These are phyloP conservation scores for Hypoxylon sp. DNA, from an alignment of 2,329 filamentous ascomycete genomes.

Conservation along the genomic window DNA sequence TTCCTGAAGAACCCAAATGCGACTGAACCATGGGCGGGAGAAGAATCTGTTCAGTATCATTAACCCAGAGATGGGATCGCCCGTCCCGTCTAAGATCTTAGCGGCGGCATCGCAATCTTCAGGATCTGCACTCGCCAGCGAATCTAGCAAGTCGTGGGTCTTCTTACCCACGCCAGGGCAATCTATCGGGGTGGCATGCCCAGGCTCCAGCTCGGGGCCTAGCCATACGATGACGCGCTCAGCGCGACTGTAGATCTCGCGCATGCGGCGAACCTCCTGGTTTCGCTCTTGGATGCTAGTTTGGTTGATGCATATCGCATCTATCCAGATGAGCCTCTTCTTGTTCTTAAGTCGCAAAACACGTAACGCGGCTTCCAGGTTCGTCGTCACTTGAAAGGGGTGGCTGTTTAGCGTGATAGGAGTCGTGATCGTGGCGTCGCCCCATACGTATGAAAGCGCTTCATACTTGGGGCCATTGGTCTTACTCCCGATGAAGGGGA, in stretches of 20 bases:
- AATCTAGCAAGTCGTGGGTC: slow-evolving; percentile 14
- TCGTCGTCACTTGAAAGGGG: slow-evolving; percentile 27
- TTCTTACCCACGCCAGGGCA: slow-evolving; percentile 7
- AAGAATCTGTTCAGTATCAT: slow-evolving; percentile 24
- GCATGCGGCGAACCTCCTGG: slow-evolving; percentile 36
- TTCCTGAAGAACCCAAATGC: slow-evolving; percentile 36
- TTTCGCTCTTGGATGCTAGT: slow-evolving; percentile 28
- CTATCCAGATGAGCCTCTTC: slow-evolving; percentile 29
- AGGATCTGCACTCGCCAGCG: slow-evolving; percentile 11
- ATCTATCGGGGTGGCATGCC: not conserved
- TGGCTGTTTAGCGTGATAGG: slow-evolving; percentile 24
- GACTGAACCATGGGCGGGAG: slow-evolving; percentile 27
- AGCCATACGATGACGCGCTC: slow-evolving; percentile 29
- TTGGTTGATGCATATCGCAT: slow-evolving; percentile 36
- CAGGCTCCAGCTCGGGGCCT: slow-evolving; percentile 8
- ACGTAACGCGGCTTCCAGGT: slow-evolving; percentile 28
- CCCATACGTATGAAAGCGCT: slow-evolving; percentile 39
- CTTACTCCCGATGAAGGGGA: slow-evolving; percentile 11
- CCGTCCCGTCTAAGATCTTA: slow-evolving; percentile 2
- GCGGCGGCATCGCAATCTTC: slow-evolving; percentile 22
- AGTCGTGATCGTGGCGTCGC: slow-evolving; percentile 21
- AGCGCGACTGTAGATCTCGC: slow-evolving; percentile 30
- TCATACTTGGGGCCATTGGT: slow-evolving; percentile 16
- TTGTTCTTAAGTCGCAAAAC: slow-evolving; percentile 18
- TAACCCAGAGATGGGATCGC: slow-evolving; percentile 1